Evolutionary conservation across 352 stramenopile species (phyloP).

Genomic region (Pythium rishiriense): DNA sequence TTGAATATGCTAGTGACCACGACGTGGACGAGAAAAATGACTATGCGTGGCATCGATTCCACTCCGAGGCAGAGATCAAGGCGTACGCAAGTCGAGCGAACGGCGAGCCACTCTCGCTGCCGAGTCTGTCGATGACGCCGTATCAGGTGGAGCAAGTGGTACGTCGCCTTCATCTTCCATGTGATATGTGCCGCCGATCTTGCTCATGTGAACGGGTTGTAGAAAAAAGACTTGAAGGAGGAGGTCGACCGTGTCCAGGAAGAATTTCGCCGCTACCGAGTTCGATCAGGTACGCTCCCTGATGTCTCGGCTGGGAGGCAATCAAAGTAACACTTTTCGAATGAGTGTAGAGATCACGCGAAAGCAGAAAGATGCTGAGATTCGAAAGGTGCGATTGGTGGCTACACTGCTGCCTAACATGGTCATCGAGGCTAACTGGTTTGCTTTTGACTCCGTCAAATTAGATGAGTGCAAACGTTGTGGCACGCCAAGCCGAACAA

Average conservation of each 20-base stretch:
- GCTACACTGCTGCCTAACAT: background rate
- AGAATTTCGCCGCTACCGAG: conserved; percentile 86
- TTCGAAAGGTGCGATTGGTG: conserved; percentile 60
- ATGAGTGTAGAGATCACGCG: conserved; percentile 67
- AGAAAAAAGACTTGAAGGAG: conserved; percentile 82
- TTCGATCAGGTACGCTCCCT: conserved; percentile 53
- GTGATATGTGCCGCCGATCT: background rate
- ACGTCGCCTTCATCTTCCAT: conserved; percentile 8
- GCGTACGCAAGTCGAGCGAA: conserved; percentile 53
- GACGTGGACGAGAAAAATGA: conserved; percentile 68
- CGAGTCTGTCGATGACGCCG: conserved; percentile 68
- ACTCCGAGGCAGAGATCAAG: conserved; percentile 57
- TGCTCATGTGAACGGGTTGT: background rate
- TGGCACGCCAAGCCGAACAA: conserved; percentile 76
- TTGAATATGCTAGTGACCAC: conserved; percentile 77
- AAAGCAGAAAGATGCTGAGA: conserved; percentile 89
- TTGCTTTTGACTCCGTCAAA: background rate
- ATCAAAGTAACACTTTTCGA: background rate
- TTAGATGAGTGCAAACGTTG: conserved; percentile 79
- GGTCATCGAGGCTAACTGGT: background rate
- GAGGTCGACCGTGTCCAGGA: conserved; percentile 85
- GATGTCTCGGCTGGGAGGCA: background rate
- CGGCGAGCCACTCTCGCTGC: conserved; percentile 64
- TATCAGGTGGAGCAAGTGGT: conserved; percentile 78
- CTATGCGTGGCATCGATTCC: conserved; percentile 74